Evolutionary conservation across 2,329 filamentous ascomycete genomes (phyloP), one percentile per base, ranked within the genome.

Genomic region (Thermomyces lanuginosus): DNA sequence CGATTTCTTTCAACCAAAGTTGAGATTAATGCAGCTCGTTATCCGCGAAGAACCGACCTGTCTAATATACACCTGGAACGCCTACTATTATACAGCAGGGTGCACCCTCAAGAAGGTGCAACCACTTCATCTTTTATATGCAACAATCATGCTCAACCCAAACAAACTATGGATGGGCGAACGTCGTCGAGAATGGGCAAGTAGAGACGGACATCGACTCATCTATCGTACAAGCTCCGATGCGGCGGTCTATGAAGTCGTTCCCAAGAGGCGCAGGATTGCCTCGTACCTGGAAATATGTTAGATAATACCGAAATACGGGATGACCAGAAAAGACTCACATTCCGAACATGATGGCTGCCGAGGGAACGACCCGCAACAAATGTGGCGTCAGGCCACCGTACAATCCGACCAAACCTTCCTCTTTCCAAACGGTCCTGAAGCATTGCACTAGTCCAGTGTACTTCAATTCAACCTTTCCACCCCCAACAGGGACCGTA

Each of bases 261-360:
- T 49, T 21, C 46, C 48, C 22, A 45, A 48, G 14, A 49, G 35
- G 13, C 46, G 42, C 13, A 51, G 32, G 27, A 49, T 45, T 20
- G 51, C 36, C 33, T 51, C 49, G 27, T 52, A 51, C 38, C 46
- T 48, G 28, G 17, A 18, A 20, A 41, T 11, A 40, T 39, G 16
- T 35, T 32, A 35, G 32, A 14, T 9, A 12, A 19, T 53, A 40
- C 40, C 50, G 23, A 45, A 9, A 42, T 27, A 30, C 50, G 4
- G 34, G 48, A 17, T 30, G 36, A 10, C 36, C 39, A 33, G 42
- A 38, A 19, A 14, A n/a, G 20, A 38, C 45, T 46, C 63, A 92
- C 62, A 89, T 89, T 53, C 82, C 83, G 51, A 93, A 92, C 79
- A 92, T 93, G 51, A 95, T 92, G 39, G 80, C 83, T 5, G 86